Evolutionary conservation across 306 rosid genomes (phyloP).

Genomic region (Lupinus albus): DNA sequence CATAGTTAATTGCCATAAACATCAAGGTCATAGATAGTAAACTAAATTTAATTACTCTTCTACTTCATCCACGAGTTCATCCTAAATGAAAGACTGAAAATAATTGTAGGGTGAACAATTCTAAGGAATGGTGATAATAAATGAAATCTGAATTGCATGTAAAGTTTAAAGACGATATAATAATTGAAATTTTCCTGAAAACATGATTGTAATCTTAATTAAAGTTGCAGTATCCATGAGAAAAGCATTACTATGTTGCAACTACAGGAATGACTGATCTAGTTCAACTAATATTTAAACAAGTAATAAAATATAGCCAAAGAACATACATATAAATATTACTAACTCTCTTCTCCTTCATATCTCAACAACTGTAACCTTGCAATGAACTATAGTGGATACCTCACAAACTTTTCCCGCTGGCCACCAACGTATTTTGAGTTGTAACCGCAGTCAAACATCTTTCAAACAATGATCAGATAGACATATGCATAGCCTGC

Average conservation of each 20-base stretch:
- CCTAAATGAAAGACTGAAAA: not conserved
- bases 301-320: slow-evolving; percentile 6
- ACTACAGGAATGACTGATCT: slow-evolving; percentile 25
- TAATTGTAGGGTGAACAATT: not conserved
- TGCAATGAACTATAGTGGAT: slow-evolving; percentile 34
- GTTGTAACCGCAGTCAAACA: slow-evolving; percentile 69
- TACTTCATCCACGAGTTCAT: slow-evolving; percentile 2
- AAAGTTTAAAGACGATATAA: not conserved
- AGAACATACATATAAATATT: slow-evolving; percentile 35
- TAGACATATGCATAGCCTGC: slow-evolving; percentile 48
- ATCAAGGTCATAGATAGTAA: not conserved
- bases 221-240: not conserved
- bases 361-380: slow-evolving; percentile 24
- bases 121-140: not conserved
- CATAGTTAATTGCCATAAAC: slow-evolving; percentile 8
- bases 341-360: slow-evolving; percentile 41
- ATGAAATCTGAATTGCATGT: not conserved
- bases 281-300: not conserved
- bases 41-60: not conserved
- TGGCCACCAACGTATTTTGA: slow-evolving; percentile 65
- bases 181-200: slow-evolving; percentile 13
- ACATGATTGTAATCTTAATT: not conserved
- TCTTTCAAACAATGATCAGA: slow-evolving; percentile 46
- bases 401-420: slow-evolving; percentile 73
- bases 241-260: slow-evolving; percentile 9